A percentile compares a stretch with the other conserved stretches of the same genome.
These are phyloP conservation scores for Diddensiella caesifluorescens DNA, from an alignment of 805 yeast genomes.

Conservation along the genomic window DNA sequence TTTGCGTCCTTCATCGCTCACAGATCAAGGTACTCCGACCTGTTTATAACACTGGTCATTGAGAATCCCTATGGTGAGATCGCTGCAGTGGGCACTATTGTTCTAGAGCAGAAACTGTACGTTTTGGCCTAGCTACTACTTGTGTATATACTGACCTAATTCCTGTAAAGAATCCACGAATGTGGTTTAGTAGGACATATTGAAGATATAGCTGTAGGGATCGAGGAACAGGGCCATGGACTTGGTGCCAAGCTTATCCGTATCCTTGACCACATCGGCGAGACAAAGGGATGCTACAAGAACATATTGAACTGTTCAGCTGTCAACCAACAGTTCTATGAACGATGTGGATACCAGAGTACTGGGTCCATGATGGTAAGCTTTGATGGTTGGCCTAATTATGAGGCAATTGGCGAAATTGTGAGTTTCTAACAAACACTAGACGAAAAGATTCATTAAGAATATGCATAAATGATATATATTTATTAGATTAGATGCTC, in stretches of 20 bases:
- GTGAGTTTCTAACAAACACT: too few relatives aligned
- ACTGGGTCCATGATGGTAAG: slow-evolving; percentile 22
- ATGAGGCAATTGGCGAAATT: too few relatives aligned
- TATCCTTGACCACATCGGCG: slow-evolving; percentile 15
- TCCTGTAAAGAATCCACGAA: slow-evolving; percentile 12
- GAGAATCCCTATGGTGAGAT: slow-evolving; percentile 6
- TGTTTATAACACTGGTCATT: slow-evolving; percentile 14
- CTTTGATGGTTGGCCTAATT: too few relatives aligned
- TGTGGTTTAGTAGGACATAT: slow-evolving; percentile 22
- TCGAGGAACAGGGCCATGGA: slow-evolving; percentile 16
- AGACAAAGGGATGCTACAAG: slow-evolving; percentile 18
- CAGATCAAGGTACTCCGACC: slow-evolving; percentile 4
- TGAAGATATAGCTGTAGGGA: slow-evolving; percentile 19
- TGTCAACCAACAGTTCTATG: slow-evolving; percentile 12
- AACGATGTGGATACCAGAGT: slow-evolving; percentile 12
- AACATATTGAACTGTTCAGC: slow-evolving; percentile 20
- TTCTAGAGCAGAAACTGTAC: slow-evolving; percentile 17
- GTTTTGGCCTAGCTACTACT: neutral
- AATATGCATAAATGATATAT: too few relatives aligned
- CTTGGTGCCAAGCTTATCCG: slow-evolving; percentile 15
- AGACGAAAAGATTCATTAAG: too few relatives aligned
- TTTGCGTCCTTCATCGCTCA: slow-evolving; percentile 12
- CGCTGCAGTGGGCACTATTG: slow-evolving; percentile 18
- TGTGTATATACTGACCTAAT: neutral
- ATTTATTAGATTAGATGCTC: too few relatives aligned